Percentiles rank a stretch among this genome's conserved stretches.
Evolutionary conservation across 139 green algal genomes (phyloP).

Genomic region (Yamagishiella unicocca): DNA sequence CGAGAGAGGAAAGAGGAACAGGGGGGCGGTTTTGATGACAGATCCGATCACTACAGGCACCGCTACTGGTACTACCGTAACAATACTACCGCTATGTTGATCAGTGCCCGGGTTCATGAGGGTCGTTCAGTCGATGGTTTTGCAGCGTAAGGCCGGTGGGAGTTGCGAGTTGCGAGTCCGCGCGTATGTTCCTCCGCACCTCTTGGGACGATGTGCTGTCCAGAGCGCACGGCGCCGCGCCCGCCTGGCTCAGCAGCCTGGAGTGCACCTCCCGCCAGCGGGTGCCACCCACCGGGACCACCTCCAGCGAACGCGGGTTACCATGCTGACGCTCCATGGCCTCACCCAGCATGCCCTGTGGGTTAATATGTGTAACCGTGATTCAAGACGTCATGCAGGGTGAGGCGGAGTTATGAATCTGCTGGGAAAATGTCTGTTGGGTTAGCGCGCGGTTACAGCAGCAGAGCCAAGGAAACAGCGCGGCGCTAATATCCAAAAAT

Average conservation of each 20-base stretch:
- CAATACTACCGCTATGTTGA: too few relatives aligned
- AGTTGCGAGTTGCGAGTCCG: background rate
- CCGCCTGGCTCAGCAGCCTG: slow-evolving; percentile 22
- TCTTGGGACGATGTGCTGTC: background rate
- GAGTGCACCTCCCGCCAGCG: slow-evolving; percentile 17
- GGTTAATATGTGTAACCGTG: background rate
- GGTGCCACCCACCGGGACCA: slow-evolving; percentile 3
- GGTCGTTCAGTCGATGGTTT: too few relatives aligned
- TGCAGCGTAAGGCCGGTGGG: too few relatives aligned
- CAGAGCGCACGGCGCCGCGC: background rate
- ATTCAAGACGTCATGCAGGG: background rate
- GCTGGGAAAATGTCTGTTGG: too few relatives aligned
- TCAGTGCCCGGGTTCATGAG: too few relatives aligned
- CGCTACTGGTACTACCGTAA: too few relatives aligned
- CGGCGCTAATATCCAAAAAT: too few relatives aligned
- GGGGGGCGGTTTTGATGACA: too few relatives aligned
- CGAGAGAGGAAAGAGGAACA: too few relatives aligned
- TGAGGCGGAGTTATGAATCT: background rate
- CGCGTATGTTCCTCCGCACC: background rate
- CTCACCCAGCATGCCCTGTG: background rate
- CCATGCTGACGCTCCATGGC: background rate
- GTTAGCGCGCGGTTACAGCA: too few relatives aligned
- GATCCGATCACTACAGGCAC: too few relatives aligned
- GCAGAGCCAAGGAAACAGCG: too few relatives aligned
- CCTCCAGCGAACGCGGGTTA: background rate